Percentiles rank a stretch among this genome's conserved stretches.
Evolutionary conservation across 2,329 filamentous ascomycete species (phyloP).

Genomic region (Trichoderma breve): DNA sequence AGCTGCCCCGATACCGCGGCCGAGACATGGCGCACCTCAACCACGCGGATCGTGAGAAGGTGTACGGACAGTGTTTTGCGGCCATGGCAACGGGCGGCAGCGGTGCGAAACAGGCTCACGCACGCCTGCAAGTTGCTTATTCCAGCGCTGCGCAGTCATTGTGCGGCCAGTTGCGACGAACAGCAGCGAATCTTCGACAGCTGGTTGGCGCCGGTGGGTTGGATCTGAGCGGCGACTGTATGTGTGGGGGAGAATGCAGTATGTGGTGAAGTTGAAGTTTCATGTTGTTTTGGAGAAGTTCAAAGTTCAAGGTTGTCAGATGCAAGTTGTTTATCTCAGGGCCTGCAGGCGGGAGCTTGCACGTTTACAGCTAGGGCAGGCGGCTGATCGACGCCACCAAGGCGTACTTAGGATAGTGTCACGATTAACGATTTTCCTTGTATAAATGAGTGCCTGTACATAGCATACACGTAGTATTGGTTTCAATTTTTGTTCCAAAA

Average conservation of each 20-base stretch:
- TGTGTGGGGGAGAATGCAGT: background rate
- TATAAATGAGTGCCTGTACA: background rate
- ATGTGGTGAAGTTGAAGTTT: background rate
- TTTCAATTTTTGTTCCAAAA: background rate
- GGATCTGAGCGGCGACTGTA: slow-evolving; percentile 5
- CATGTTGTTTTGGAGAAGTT: background rate
- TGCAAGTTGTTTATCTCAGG: background rate
- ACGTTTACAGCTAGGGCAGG: background rate
- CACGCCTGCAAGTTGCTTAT: slow-evolving; percentile 2
- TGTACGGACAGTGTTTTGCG: background rate
- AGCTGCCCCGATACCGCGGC: background rate
- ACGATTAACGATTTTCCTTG: background rate
- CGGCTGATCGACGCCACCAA: background rate
- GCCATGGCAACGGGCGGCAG: slow-evolving; percentile 4
- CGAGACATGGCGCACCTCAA: background rate
- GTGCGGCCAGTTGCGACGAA: slow-evolving; percentile 10
- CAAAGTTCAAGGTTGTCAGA: background rate
- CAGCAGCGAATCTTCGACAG: background rate
- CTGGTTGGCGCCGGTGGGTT: background rate
- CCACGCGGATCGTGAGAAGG: background rate
- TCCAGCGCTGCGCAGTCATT: background rate
- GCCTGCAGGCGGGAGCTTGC: background rate
- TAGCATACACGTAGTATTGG: background rate
- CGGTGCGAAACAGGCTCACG: background rate
- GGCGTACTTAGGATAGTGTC: background rate